Evolutionary conservation across 2,329 filamentous ascomycete species (phyloP).

Genomic region (Aurifilum marmelostoma): DNA sequence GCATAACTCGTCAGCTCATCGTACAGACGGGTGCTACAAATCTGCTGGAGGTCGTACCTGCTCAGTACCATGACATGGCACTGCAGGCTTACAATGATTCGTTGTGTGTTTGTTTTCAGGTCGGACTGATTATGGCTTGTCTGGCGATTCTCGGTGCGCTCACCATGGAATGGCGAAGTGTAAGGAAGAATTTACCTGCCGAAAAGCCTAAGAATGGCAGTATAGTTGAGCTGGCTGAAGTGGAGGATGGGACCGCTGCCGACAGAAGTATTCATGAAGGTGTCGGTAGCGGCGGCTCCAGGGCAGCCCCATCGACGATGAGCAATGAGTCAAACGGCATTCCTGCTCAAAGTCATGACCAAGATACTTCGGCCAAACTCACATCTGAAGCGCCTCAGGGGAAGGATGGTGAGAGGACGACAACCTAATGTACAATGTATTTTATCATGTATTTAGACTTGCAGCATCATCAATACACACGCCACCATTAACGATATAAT

Average conservation of each 20-base stretch:
- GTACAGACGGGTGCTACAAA: constrained; percentile 50
- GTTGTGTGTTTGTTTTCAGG: constrained; percentile 58
- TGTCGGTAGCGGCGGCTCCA: neutral
- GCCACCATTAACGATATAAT: too few relatives aligned
- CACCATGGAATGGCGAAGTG: constrained; percentile 60
- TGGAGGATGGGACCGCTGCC: neutral
- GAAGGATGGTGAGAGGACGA: neutral
- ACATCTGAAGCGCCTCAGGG: neutral
- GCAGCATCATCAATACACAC: too few relatives aligned
- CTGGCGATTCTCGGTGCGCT: constrained; percentile 54
- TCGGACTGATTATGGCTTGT: constrained; percentile 54
- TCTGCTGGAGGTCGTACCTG: constrained; percentile 52
- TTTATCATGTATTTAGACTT: too few relatives aligned
- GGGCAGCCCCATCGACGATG: neutral
- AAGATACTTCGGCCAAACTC: neutral
- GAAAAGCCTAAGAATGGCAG: neutral
- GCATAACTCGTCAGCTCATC: constrained; percentile 39
- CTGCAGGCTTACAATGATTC: constrained; percentile 60
- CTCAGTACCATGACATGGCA: constrained; percentile 50
- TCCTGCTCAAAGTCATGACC: neutral
- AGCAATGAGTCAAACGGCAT: neutral
- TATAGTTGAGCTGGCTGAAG: neutral
- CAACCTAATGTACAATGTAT: neutral
- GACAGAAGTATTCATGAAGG: neutral
- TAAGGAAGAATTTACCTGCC: constrained; percentile 7